A percentile compares a stretch with the other conserved stretches of the same genome.
Conservation (phyloP, 163 green algal genomes). For the Chlamydomonas reinhardtii region DNA sequence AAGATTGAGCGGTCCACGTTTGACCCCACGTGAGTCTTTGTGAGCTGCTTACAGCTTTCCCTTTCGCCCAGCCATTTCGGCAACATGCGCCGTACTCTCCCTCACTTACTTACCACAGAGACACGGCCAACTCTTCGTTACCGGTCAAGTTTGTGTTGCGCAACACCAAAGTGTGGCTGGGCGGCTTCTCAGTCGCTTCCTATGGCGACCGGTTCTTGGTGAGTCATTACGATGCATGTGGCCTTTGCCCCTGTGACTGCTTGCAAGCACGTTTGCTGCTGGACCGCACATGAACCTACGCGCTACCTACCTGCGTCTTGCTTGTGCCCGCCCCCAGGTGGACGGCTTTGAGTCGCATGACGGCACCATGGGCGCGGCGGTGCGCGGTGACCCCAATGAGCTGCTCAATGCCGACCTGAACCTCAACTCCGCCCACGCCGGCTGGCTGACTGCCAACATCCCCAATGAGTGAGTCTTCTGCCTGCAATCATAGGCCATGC, state of each 20-base stretch:
- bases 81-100: conserved; percentile 11
- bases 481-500: too few relatives aligned
- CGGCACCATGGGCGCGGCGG: neutral
- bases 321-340: neutral
- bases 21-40: neutral
- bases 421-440: neutral
- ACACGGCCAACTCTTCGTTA: neutral
- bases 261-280: neutral
- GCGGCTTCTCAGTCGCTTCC: neutral
- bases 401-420: neutral
- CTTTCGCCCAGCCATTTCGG: neutral
- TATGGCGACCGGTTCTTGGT: conserved; percentile 4
- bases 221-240: neutral
- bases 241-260: neutral
- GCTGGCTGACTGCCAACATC: neutral
- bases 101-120: neutral
- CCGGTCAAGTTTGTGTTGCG: neutral
- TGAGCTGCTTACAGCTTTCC: too few relatives aligned
- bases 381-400: conserved; percentile 1
- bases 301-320: too few relatives aligned
- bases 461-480: neutral
- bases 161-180: conserved; percentile 11
- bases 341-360: conserved; percentile 1
- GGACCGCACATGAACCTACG: neutral
- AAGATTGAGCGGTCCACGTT: neutral